These are phyloP conservation scores for Metschnikowia peoriensis DNA, from an alignment of 805 yeast species.

Conservation along the genomic window DNA sequence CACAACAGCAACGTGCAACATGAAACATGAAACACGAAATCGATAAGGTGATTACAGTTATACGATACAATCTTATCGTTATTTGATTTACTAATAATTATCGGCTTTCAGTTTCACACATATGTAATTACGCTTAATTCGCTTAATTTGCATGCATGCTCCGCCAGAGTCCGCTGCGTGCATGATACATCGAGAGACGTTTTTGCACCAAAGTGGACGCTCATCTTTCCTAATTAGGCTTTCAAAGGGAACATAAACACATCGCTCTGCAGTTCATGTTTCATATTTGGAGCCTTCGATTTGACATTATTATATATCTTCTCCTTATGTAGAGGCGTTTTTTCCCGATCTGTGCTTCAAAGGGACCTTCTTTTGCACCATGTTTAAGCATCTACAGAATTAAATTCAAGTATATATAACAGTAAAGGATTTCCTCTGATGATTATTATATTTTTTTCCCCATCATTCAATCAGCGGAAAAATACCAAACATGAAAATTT, in stretches of 20 bases:
- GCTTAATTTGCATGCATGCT: neutral
- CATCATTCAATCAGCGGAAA: neutral
- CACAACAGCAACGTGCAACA: too few relatives aligned
- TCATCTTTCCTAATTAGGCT: neutral
- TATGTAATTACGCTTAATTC: neutral
- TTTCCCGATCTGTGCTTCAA: constrained; percentile 4
- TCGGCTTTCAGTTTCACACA: too few relatives aligned
- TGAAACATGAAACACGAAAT: too few relatives aligned
- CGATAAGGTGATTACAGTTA: too few relatives aligned
- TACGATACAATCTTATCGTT: too few relatives aligned
- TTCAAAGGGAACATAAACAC: neutral
- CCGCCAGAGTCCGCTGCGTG: neutral
- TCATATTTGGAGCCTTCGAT: neutral
- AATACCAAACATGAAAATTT: neutral
- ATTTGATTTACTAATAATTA: too few relatives aligned
- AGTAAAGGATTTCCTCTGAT: neutral
- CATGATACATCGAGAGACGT: neutral
- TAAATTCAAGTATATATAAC: neutral
- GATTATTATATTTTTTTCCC: neutral
- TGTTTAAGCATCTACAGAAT: constrained; percentile 7
- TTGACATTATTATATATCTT: neutral
- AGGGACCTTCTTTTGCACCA: neutral
- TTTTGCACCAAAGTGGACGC: neutral
- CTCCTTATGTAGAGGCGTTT: neutral
- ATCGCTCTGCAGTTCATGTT: neutral